Conservation (phyloP, 2,329 filamentous ascomycete species). For the Sporothrix curviconia region DNA sequence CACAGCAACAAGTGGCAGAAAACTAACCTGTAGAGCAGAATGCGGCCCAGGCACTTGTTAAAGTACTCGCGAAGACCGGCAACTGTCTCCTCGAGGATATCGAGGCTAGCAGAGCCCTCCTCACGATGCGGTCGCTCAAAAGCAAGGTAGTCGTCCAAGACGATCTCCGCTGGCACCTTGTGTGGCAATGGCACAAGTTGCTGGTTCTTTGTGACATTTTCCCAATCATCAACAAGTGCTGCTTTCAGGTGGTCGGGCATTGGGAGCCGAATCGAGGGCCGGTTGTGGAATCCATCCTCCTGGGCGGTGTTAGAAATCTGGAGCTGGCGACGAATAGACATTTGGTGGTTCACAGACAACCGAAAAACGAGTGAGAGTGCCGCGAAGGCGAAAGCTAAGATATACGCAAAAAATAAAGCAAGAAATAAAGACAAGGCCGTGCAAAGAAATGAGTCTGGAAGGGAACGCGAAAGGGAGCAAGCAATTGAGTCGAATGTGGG, state of each 20-base stretch:
- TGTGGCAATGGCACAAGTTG: conserved; percentile 83
- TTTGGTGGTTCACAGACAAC: too few relatives aligned
- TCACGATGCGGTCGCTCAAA: conserved; percentile 62
- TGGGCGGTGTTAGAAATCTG: conserved; percentile 32
- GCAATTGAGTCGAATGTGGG: too few relatives aligned
- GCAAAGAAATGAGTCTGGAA: too few relatives aligned
- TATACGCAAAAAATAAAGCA: neutral
- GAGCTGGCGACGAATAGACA: too few relatives aligned
- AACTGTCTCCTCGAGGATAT: conserved; percentile 85
- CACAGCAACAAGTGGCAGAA: neutral
- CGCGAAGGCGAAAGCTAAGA: neutral
- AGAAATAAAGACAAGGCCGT: too few relatives aligned
- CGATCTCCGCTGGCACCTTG: conserved; percentile 63
- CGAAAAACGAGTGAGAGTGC: too few relatives aligned
- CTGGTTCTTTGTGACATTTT: conserved; percentile 93
- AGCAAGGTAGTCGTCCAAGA: conserved; percentile 73
- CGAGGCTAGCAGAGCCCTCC: conserved; percentile 62
- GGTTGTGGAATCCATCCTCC: conserved; percentile 82
- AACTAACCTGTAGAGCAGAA: conserved; percentile 70
- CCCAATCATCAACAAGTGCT: conserved; percentile 95
- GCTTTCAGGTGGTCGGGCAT: conserved; percentile 88
- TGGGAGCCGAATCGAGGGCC: conserved; percentile 77
- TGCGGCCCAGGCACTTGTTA: conserved; percentile 78
- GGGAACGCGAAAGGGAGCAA: too few relatives aligned
- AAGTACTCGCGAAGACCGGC: conserved; percentile 89